Evolutionary conservation across 179 eudicot species (phyloP), one percentile per base, ranked within the genome.

Genomic region (Drosera spatulata): DNA sequence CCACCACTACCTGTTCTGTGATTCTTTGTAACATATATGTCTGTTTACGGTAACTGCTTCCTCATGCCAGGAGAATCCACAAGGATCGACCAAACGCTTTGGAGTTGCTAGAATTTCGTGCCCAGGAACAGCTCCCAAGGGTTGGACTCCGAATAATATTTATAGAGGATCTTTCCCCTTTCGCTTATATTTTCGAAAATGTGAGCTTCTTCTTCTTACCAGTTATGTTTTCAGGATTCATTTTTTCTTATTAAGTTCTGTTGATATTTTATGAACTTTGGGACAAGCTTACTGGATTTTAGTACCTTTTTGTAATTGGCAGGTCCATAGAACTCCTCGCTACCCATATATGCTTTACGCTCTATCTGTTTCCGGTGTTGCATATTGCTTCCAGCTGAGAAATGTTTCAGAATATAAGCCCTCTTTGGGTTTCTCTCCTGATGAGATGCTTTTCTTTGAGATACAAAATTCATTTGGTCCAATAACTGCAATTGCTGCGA

Each of bases 311-410:
- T 33, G 41, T 54, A 52, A 58, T 61, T 54, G 75, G 73, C 87
- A 94, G 99, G 70, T 58, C 50, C 64, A 59, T 55, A 56, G 54
- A 61, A 71, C 80, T 68, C 67, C 79, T 48, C 83, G 79, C 71
- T 73, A 70, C 61, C 71, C 72, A 4, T 83, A 87, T 66, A 60
- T 87, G 75, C 83, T 94, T 65, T 87, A 87, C 54, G 71, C 91
- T 39, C 48, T 94, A 55, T 83, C 95, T 11, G 65, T 79, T 59
- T 79, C 91, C n/a, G 97, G 97, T 62, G 75, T 83, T 69, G 97
- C 85, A 54, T 85, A 85, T 60, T 73, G 73, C 58, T 56, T 90
- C 52, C 82, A 69, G 61, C 78, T 94, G 49, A 80, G 72, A 52
- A 69, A 64, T 53, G 66, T 77, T 54, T 67, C 77, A 22, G 54